Base-by-base conservation (phyloP, 352 stramenopile genomes). In the Phytophthora tubulina region DNA sequence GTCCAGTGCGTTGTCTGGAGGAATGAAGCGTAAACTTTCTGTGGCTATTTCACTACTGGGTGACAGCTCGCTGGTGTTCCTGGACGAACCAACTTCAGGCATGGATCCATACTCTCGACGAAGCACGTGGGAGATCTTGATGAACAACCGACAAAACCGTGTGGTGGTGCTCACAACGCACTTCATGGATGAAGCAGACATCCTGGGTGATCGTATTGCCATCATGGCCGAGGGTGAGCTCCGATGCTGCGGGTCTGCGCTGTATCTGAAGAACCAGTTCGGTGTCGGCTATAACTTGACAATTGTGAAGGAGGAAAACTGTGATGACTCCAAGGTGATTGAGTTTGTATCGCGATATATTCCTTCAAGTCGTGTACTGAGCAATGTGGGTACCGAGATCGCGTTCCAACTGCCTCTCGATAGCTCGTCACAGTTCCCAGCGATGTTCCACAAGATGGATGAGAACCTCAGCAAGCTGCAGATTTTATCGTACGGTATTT, bases 21-120 rank as follows among this genome's bases (percentile, higher is more conserved):
- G 95, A 14, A 97, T 97, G 84, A 95, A 97, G 68, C 81, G 95
- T 21, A 95, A 96, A 50, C 79, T 98, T 5, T 96, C 80, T 5
- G 88, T 98, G 38, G 93, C 89, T 5, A 86, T 97, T 44, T 85
- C 85, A n/a, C 73, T 98, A 21, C 75, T 98, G 35, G 92, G 79
- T 69, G 66, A 94, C 72, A 94, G 79, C 92, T 79, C 70, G 60
- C 46, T 96, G 14, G 80, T 93, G 50, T 91, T 96, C 36, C 70
- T 97, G 53, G 90, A 98, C 63, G 92, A 98, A 63, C 95, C 95
- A 4, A 99, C 95, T 6, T 89, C 68, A 39, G 95, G 96, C 6
- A 98, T 99, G 93, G 97, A 99, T 61, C 94, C 96, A 15, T 99
- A 98, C 74, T 90, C 72, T 56, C 82, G 97, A 45, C 82, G 96